Conservation (phyloP, 495 filamentous ascomycete species). For the Aspergillus baeticus region DNA sequence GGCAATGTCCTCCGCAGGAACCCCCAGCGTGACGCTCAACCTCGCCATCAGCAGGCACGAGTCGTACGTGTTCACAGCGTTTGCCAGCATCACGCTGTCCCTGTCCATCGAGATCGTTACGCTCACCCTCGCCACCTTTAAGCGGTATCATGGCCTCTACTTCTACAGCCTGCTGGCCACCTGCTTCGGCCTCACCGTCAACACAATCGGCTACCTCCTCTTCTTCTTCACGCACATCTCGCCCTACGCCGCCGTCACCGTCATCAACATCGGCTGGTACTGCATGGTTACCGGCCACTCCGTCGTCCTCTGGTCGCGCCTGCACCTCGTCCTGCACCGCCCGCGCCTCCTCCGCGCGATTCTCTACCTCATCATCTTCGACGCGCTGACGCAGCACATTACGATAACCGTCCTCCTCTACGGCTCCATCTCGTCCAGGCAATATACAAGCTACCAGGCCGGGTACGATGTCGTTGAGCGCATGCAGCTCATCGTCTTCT, state of each 20-base stretch:
- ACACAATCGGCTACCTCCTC: too few species aligned
- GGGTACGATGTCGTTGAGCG: conserved; percentile 46
- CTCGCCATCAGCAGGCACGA: too few species aligned
- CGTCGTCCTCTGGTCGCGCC: conserved; percentile 47
- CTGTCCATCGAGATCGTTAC: too few species aligned
- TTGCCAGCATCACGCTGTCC: too few species aligned
- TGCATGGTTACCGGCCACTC: conserved; percentile 50
- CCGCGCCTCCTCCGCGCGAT: conserved; percentile 33
- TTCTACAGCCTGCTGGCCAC: too few species aligned
- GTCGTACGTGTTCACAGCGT: too few species aligned
- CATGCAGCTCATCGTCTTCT: conserved; percentile 52
- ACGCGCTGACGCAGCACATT: conserved; percentile 42
- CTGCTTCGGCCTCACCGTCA: too few species aligned
- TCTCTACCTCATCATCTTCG: conserved; percentile 42
- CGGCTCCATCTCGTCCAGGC: conserved; percentile 22
- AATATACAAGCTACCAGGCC: conserved; percentile 23
- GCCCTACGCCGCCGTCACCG: conserved; percentile 22
- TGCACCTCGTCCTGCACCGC: conserved; percentile 44
- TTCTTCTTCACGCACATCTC: too few species aligned
- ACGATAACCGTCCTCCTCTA: conserved; percentile 44
- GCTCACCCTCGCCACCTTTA: too few species aligned
- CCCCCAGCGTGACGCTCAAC: too few species aligned
- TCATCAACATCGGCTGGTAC: conserved; percentile 45
- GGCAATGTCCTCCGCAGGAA: too few species aligned
- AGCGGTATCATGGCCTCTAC: too few species aligned